Conservation (phyloP, 441 rosid species). For the Gossypium davidsonii region DNA sequence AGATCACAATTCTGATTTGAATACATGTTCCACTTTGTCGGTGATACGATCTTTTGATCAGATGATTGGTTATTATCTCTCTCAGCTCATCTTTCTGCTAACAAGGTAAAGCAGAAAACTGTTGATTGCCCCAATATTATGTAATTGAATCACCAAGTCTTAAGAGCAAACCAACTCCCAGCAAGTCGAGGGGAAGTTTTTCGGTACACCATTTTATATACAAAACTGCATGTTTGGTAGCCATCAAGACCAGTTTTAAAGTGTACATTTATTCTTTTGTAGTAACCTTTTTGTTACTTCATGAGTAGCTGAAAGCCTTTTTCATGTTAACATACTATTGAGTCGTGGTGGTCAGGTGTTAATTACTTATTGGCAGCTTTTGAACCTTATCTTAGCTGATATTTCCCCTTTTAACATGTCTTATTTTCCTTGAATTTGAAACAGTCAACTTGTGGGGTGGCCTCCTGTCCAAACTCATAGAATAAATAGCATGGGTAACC, state of each 20-base stretch:
- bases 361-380: not conserved
- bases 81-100: not conserved
- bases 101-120: not conserved
- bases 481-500: slow-evolving; percentile 71
- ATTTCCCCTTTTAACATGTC: not conserved
- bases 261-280: not conserved
- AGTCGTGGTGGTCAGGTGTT: not conserved
- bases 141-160: not conserved
- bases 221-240: not conserved
- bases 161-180: not conserved
- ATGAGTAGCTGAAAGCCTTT: not conserved
- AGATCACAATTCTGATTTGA: not conserved
- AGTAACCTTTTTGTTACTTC: not conserved
- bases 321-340: not conserved
- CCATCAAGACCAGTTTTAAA: not conserved
- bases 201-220: not conserved
- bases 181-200: not conserved
- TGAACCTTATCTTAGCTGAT: not conserved
- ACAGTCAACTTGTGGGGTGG: slow-evolving; percentile 92
- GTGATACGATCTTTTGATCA: not conserved
- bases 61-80: not conserved
- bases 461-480: slow-evolving; percentile 82
- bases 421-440: slow-evolving; percentile 19
- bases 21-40: not conserved
- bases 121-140: not conserved